Evolutionary conservation across 345 rosid species (phyloP), one percentile per base, ranked within the genome.

Genomic region (Cardamine occulta): DNA sequence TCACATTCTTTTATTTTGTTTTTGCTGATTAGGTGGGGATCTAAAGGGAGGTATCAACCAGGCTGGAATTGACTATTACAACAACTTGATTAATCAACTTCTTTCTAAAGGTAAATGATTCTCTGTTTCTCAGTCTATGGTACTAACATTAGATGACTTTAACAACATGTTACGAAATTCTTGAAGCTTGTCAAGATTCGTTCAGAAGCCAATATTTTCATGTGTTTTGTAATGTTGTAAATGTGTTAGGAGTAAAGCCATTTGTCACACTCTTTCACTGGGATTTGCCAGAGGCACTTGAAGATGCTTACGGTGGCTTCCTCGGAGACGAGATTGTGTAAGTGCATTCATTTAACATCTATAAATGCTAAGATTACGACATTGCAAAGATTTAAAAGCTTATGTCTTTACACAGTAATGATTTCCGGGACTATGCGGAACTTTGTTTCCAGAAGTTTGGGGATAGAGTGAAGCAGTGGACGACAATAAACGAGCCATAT

Each of bases 401-500:
- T 24, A 45, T 31, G 60, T 69, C 5, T 21, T 47, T 58, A 72
- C 45, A 72, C 52, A 78, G 81, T 45, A 55, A 78, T 39, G 86
- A 85, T 76, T 85, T 75, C 32, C 62, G 51, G 0, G 82, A 80
- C 54, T 85, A 80, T 35, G 86, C 81, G 1, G 86, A 85, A 4
- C 59, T 85, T 2, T 81, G 85, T 70, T 85, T 83, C 66, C 18
- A 62, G 70, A 17, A 24, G 52, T 85, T 83, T 75, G 88, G 85
- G 31, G 85, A 75, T 62, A 75, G 85, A 75, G 86, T 85, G 15
- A 85, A 82, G 59, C 76, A 82, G 8, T 85, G 88, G 88, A 23
- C 40, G 1, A 80, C 85, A 0, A 0, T 85, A 8, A 85, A 83
- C n/a, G 88, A 85, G 58, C 88, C 88, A 44, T 59, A 1, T 42